Evolutionary conservation across 768 basidiomycete species (phyloP), one percentile per base, ranked within the genome.

Genomic region (Mycena olivaceomarginata): DNA sequence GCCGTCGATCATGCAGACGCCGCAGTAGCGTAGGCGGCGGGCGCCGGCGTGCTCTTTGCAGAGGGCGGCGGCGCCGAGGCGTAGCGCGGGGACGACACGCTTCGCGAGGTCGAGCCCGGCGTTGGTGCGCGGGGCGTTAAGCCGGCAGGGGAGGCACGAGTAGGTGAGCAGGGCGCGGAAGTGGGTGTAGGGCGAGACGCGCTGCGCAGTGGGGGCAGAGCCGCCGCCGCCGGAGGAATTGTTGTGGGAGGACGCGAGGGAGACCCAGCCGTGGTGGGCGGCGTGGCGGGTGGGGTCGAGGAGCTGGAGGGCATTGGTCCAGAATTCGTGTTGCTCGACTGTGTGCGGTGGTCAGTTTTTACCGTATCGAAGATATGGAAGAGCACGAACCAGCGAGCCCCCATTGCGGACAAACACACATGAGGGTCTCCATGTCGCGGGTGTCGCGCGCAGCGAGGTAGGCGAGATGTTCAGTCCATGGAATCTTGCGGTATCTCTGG

Each of bases 111-210:
- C 88, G 25, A 95, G 88, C 7, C 94, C 94, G 6, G 84, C 74
- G 48, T 84, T 87, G 2, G 89, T 85, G 72, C 84, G 85, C 1
- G 94, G 93, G 4, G 84, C 84, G 83, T 95, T 96, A 80, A 95
- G 87, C 13, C 94, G 91, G 85, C 95, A 96, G 37, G 95, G 89
- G 56, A 88, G 83, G 85, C 95, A 96, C 40, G 89, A 90, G 72
- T 83, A 87, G 37, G 79, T 82, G 53, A 90, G 84, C 77, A 95
- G 90, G 74, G 90, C 89, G 57, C 91, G 92, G 83, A 92, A 93
- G 80, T 95, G 94, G 57, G 87, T 89, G 80, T 91, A 93, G 6
- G 91, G 88, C 8, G 66, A 51, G 46, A 43, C 15, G 46, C 40
- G 63, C 16, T 53, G 51, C 2, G 31, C 31, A 31, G 31, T 31